phyloP scores from a whole-genome alignment of 495 filamentous ascomycete genomes.

The Aspergillus indologenus region DNA sequence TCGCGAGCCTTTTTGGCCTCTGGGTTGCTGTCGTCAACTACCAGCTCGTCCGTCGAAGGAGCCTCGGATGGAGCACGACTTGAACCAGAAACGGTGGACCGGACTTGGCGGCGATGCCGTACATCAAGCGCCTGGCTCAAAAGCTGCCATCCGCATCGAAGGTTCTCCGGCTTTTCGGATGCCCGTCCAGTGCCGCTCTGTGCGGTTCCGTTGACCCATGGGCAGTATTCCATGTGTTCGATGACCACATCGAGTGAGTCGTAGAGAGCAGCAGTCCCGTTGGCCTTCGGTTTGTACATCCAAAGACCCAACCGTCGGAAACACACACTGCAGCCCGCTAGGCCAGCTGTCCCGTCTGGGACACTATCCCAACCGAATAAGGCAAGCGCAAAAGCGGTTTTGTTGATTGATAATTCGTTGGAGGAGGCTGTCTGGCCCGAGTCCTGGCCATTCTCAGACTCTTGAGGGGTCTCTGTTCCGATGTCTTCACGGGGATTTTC shows the following conservation, averaged over 20 bases:
- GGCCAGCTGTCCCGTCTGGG: conserved; percentile 59
- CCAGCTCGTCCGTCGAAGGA: conserved; percentile 19
- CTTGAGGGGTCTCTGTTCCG: conserved; percentile 11
- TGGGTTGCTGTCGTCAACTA: conserved; percentile 28
- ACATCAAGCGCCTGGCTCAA: conserved; percentile 40
- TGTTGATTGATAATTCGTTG: conserved; percentile 44
- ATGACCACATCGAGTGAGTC: conserved; percentile 59
- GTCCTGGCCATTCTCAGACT: conserved; percentile 8
- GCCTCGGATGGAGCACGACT: conserved; percentile 26
- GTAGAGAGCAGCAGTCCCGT: conserved; percentile 57
- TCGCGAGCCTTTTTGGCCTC: conserved; percentile 43
- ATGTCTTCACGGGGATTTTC: conserved; percentile 17
- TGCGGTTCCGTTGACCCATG: conserved; percentile 63
- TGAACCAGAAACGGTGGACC: conserved; percentile 27
- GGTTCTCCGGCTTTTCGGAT: conserved; percentile 29
- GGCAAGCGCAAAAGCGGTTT: conserved; percentile 68
- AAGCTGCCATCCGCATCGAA: conserved; percentile 47
- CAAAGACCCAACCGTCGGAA: conserved; percentile 88
- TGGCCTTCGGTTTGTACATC: conserved; percentile 71
- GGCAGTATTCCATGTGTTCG: conserved; percentile 79
- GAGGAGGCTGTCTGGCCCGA: conserved; percentile 11
- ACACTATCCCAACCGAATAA: conserved; percentile 84
- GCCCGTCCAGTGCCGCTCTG: conserved; percentile 50
- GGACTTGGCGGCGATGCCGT: conserved; percentile 36
- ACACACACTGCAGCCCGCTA: conserved; percentile 78